Evolutionary conservation across 805 yeast species (phyloP).

Genomic region (Starmerella sp.): DNA sequence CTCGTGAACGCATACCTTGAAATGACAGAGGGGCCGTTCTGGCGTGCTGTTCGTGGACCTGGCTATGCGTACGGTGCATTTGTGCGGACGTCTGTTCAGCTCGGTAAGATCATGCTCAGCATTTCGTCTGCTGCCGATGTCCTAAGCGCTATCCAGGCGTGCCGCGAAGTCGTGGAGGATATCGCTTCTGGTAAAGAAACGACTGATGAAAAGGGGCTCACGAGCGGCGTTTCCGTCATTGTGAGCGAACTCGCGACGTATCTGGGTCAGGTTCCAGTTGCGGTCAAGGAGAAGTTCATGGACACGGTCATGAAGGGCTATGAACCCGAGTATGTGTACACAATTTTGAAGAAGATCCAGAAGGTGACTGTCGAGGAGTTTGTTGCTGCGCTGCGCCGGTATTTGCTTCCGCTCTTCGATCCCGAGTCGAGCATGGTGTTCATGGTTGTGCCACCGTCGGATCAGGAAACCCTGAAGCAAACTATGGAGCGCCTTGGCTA

Average conservation of each 20-base stretch:
- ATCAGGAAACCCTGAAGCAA: conserved; percentile 36
- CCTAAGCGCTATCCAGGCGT: conserved; percentile 49
- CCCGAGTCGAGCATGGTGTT: conserved; percentile 48
- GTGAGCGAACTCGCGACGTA: conserved; percentile 59
- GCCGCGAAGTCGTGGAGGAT: conserved; percentile 51
- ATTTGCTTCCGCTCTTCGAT: conserved; percentile 56
- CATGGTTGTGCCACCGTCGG: conserved; percentile 62
- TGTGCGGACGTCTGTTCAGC: conserved; percentile 41
- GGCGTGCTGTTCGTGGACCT: conserved; percentile 91
- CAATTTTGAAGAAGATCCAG: conserved; percentile 44
- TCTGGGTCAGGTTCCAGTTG: conserved; percentile 52
- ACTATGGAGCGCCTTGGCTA: conserved; percentile 50
- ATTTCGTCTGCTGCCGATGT: conserved; percentile 81
- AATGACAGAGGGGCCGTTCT: conserved; percentile 90
- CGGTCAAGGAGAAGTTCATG: conserved; percentile 54
- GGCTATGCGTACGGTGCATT: conserved; percentile 88
- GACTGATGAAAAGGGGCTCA: conserved; percentile 50
- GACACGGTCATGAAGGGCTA: conserved; percentile 58
- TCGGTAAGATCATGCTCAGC: conserved; percentile 53
- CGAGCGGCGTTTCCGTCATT: conserved; percentile 65
- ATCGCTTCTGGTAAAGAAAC: conserved; percentile 42
- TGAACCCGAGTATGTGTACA: conserved; percentile 52
- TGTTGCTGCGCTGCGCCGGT: conserved; percentile 39
- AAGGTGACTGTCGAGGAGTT: conserved; percentile 40
- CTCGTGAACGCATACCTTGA: conserved; percentile 67